phyloP scores from a whole-genome alignment of 495 filamentous ascomycete genomes.

The Aspergillus affinis region DNA sequence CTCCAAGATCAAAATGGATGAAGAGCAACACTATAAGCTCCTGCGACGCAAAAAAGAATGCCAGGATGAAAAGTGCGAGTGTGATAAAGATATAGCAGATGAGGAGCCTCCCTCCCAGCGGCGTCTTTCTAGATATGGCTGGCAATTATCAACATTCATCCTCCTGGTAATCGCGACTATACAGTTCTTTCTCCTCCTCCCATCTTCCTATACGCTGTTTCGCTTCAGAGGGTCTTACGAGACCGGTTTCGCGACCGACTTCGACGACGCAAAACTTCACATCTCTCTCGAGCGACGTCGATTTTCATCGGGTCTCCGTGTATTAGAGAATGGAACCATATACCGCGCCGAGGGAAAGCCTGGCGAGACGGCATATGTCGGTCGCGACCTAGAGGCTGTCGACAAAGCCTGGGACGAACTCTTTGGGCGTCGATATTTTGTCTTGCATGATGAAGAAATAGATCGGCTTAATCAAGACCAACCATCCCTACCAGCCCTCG shows the following conservation, averaged over 20 bases:
- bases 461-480: neutral
- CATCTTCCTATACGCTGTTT: neutral
- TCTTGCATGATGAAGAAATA: neutral
- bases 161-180: neutral
- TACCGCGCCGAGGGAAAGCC: slow-evolving; percentile 2
- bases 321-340: slow-evolving; percentile 1
- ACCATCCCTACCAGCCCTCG: neutral
- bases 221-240: neutral
- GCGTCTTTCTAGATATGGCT: neutral
- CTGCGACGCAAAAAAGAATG: no score
- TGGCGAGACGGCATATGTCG: neutral
- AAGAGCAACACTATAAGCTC: no score
- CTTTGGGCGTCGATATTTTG: slow-evolving; percentile 1
- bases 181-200: neutral
- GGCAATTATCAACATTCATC: slow-evolving; percentile 3
- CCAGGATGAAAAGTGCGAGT: no score
- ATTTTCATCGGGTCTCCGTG: neutral
- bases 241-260: slow-evolving; percentile 3
- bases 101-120: no score
- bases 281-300: neutral
- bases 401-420: slow-evolving; percentile 1
- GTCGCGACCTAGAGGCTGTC: neutral
- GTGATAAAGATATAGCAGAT: no score
- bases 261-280: neutral
- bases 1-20: no score